phyloP scores from a whole-genome alignment of 2,329 filamentous ascomycete genomes.

The Beauveria rudraprayagi region DNA sequence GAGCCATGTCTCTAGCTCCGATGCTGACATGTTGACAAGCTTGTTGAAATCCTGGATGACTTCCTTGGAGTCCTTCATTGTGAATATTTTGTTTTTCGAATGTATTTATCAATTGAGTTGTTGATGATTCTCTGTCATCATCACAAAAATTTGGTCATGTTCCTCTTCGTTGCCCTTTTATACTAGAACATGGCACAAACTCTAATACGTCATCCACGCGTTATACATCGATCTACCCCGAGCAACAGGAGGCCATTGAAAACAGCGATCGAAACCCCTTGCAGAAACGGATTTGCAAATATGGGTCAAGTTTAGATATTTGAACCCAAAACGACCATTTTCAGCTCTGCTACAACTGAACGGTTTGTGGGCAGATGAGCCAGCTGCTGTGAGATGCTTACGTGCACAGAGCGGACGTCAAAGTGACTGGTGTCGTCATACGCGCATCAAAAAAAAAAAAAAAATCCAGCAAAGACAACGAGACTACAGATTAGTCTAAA shows the following conservation, averaged over 20 bases:
- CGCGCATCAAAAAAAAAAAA: background rate
- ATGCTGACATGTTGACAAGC: slow-evolving; percentile 56
- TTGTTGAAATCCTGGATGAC: slow-evolving; percentile 53
- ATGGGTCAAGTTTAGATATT: background rate
- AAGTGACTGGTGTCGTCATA: background rate
- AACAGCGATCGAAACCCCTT: background rate
- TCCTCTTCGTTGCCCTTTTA: background rate
- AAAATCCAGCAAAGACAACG: background rate
- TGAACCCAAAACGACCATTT: background rate
- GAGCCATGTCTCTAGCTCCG: slow-evolving; percentile 55
- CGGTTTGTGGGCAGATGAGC: background rate
- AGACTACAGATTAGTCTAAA: too few relatives aligned
- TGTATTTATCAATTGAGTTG: background rate
- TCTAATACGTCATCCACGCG: slow-evolving; percentile 3
- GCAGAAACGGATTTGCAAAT: background rate
- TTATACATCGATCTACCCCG: background rate
- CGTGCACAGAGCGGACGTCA: background rate
- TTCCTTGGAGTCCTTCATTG: slow-evolving; percentile 21
- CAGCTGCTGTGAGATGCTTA: background rate
- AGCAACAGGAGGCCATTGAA: background rate
- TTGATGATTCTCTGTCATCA: too few relatives aligned
- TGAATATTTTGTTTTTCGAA: background rate
- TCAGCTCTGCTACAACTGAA: background rate
- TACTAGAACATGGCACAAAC: background rate
- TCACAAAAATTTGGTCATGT: too few relatives aligned